Evolutionary conservation across 371 early-diverging fungal species (phyloP).

Genomic region (Mortierella sp.): DNA sequence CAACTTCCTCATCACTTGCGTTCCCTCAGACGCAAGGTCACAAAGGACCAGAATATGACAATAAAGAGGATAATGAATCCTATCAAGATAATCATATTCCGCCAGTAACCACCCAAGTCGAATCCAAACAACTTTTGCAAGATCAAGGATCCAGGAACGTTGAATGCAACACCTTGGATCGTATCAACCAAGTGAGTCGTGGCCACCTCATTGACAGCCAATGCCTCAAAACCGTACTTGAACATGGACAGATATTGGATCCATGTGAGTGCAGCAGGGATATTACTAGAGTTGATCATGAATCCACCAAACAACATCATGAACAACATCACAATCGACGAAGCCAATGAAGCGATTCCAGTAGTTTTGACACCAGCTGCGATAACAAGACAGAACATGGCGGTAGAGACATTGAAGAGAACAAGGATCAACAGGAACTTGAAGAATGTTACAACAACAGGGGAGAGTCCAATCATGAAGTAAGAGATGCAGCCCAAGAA

Average conservation of each 20-base stretch:
- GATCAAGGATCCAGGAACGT: constrained; percentile 63
- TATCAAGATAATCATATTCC: constrained; percentile 49
- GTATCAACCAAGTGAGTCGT: constrained; percentile 32
- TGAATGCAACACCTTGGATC: constrained; percentile 48
- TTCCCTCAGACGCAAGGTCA: constrained; percentile 37
- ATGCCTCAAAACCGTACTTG: constrained; percentile 72
- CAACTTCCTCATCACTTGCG: constrained; percentile 24
- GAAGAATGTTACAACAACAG: constrained; percentile 59
- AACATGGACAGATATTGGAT: constrained; percentile 72
- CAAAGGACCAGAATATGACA: constrained; percentile 35
- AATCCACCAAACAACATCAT: constrained; percentile 62
- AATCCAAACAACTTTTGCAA: constrained; percentile 69
- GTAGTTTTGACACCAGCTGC: constrained; percentile 59
- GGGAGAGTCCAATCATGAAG: constrained; percentile 67
- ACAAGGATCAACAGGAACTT: constrained; percentile 58
- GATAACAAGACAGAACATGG: constrained; percentile 65
- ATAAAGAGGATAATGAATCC: constrained; percentile 43
- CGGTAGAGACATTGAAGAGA: constrained; percentile 65
- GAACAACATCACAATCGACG: constrained; percentile 62
- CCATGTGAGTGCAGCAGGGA: constrained; percentile 72
- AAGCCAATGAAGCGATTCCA: constrained; percentile 46
- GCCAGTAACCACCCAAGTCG: constrained; percentile 62
- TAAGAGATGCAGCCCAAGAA: constrained; percentile 63
- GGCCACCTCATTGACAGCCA: constrained; percentile 64
- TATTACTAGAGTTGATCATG: constrained; percentile 70